Conservation (phyloP, 371 early-diverging fungal genomes). For the Batkoa obscura region DNA sequence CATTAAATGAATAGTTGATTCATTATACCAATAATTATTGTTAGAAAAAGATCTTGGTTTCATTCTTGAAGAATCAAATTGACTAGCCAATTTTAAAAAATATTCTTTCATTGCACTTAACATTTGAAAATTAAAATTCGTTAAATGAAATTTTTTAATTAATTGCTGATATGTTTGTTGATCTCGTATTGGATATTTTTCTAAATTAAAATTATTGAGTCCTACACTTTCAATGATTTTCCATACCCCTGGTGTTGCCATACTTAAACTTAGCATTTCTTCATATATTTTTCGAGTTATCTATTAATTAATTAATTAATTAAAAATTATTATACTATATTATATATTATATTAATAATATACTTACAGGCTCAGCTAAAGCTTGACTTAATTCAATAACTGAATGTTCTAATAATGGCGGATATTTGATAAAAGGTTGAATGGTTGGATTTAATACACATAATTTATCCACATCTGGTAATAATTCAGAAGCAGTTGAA, state of each 20-base stretch:
- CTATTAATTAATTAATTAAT: not conserved
- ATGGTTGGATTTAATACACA: constrained; percentile 60
- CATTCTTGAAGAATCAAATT: not conserved
- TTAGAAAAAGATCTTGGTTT: not conserved
- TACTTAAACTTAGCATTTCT: constrained; percentile 1
- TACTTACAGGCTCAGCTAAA: not conserved
- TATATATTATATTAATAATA: not conserved
- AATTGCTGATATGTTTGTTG: no score
- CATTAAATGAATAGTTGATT: no score
- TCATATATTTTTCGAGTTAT: not conserved
- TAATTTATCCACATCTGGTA: constrained; percentile 55
- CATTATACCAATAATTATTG: no score
- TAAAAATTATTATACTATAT: not conserved
- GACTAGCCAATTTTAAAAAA: constrained; percentile 40
- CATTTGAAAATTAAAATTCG: not conserved
- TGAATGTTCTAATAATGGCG: constrained; percentile 7
- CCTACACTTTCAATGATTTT: constrained; percentile 42
- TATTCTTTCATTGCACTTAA: constrained; percentile 46
- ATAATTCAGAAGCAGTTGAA: constrained; percentile 33
- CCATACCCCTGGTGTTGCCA: constrained; percentile 12
- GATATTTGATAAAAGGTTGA: constrained; percentile 34
- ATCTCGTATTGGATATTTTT: no score
- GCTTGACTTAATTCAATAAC: constrained; percentile 34
- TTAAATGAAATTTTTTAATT: no score
- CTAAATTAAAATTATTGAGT: no score